Evolutionary conservation across 306 rosid species (phyloP), one percentile per base, ranked within the genome.

Genomic region (Fragaria nilgerrensis): DNA sequence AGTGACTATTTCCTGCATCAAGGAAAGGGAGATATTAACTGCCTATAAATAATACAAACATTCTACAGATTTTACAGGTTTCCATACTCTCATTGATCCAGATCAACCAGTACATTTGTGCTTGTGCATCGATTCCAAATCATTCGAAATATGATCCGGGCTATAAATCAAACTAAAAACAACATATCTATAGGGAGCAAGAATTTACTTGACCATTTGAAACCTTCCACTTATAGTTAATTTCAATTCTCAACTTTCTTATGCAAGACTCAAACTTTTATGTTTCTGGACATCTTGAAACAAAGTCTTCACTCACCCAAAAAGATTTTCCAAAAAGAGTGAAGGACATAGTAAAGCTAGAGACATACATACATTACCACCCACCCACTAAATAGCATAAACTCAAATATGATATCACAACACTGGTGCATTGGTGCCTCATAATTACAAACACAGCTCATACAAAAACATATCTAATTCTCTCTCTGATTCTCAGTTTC

Each of bases 1-100:
- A 74, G 73, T 70, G 48, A 76, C 80, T 63, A 79, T 78, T 62
- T 81, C 81, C 98, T 94, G 88, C 87, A 86, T 82, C 80, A 67
- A 77, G 43, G 76, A 79, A 55, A 72, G 59, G 75, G 49, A 79
- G 72, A 58, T 13, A 19, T 48, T 25, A 12, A 25, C 11, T 9
- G 73, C 45, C 52, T 16, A 16, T 73, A 3, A 25, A 74, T 13
- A 45, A 6, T 14, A 52, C 20, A 13, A 47, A 22, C 15, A 75
- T 23, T 15, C 13, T 11, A 74, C 12, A 5, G 4, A 32, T 58
- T 47, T 49, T 20, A 47, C 36, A 29, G 49, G 47, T 39, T 8
- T 50, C 3, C 3, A 53, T 1, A 58, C 14, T 9, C 17, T 68
- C 19, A 76, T 76, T 11, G 5, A 23, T 58, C 64, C 52, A 14